Base-by-base conservation (phyloP, 441 rosid genomes). In the Brassica balearica region DNA sequence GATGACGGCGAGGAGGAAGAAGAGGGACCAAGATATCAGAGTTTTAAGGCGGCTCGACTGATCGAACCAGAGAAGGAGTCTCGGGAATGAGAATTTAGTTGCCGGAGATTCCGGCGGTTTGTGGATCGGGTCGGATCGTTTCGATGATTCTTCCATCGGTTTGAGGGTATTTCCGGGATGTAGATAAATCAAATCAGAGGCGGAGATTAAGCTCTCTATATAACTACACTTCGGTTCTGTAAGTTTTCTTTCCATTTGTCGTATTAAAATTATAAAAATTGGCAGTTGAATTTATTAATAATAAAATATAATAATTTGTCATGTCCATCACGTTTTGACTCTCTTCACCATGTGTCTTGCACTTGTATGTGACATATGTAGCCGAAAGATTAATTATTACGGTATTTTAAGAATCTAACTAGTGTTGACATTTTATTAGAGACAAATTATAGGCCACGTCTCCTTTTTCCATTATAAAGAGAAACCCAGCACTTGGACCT, bases 1-100 rank as follows among this genome's bases (percentile, higher is more conserved):
- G 8, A 80, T 87, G 12, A 91, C 51, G 27, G 91, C 80, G 4
- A 94, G 86, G 77, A 91, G 80, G 74, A 90, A 80, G 86, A 94
- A 92, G 69, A 86, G 10, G 5, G 89, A 91, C 92, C 95, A 92
- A 0, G 98, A 94, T 5, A 94, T 71, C 36, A 77, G 65, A 61
- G 88, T 72, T 65, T 66, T 84, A 77, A 89, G 82, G 2, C 84
- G 74, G 25, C 23, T 90, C 15, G 97, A 87, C 41, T 88, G 96
- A 72, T 92, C 93, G 41, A 87, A 67, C 71, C 88, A 87, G 68
- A 88, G 84, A 0, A 80, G 62, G 46, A 80, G 79, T 2, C 27
- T 64, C 4, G 76, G 48, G 25, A 80, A 80, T 2, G 82, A 74
- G 68, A 64, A 20, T 4, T 41, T 63, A 0, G 69, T 27, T 25